phyloP scores from a whole-genome alignment of 2,329 filamentous ascomycete species.

The Arthrobotrys entomopaga region DNA sequence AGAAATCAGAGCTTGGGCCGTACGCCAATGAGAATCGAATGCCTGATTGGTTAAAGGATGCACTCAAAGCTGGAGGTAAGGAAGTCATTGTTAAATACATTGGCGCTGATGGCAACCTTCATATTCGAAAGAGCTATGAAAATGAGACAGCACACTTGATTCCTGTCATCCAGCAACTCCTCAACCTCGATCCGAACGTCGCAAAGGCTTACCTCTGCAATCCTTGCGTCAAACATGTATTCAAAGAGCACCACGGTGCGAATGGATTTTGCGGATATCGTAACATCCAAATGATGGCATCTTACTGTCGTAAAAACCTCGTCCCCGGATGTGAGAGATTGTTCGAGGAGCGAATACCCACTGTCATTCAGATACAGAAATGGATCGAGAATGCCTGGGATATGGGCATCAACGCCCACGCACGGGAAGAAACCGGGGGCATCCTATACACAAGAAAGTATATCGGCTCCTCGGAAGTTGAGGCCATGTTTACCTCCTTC shows the following conservation, averaged over 20 bases:
- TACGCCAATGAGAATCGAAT: constrained; percentile 79
- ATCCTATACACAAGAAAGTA: constrained; percentile 91
- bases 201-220: constrained; percentile 82
- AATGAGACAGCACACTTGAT: constrained; percentile 69
- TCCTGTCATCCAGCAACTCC: constrained; percentile 71
- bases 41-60: constrained; percentile 74
- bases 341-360: constrained; percentile 69
- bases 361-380: constrained; percentile 84
- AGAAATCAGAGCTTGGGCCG: constrained; percentile 74
- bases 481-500: constrained; percentile 57
- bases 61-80: constrained; percentile 71
- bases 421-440: constrained; percentile 83
- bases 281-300: constrained; percentile 91
- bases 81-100: constrained; percentile 60
- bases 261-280: constrained; percentile 95
- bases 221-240: constrained; percentile 78
- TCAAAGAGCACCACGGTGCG: constrained; percentile 81
- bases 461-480: constrained; percentile 88
- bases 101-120: constrained; percentile 17
- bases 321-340: constrained; percentile 68
- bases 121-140: constrained; percentile 62
- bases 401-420: constrained; percentile 78
- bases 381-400: constrained; percentile 91
- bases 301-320: constrained; percentile 74
- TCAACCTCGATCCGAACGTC: constrained; percentile 73